Evolutionary conservation across 2,329 filamentous ascomycete genomes (phyloP).

Genomic region (Incumbomyces delicatus): DNA sequence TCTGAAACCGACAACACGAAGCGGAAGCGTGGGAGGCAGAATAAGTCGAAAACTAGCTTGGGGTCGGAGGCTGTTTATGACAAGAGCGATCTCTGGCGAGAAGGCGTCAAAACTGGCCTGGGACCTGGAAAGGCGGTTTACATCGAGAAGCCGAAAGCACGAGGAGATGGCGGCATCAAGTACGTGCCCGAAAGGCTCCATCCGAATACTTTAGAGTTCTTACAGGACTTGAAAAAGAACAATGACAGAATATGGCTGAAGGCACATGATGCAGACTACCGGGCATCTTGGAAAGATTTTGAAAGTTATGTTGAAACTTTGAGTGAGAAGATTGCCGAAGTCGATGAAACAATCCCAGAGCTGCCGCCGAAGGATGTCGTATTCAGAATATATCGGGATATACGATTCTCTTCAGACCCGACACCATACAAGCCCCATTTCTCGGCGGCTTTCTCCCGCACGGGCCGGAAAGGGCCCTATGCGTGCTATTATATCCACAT

Average conservation of each 20-base stretch:
- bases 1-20: constrained; percentile 23
- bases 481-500: constrained; percentile 83
- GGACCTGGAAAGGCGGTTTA: constrained; percentile 52
- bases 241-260: constrained; percentile 57
- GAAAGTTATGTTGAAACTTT: constrained; percentile 65
- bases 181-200: constrained; percentile 51
- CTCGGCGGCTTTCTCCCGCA: constrained; percentile 77
- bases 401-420: constrained; percentile 65
- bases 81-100: constrained; percentile 44
- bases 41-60: constrained; percentile 17
- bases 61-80: constrained; percentile 24
- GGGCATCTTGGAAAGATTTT: constrained; percentile 70
- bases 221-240: constrained; percentile 48
- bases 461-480: constrained; percentile 76
- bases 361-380: constrained; percentile 76
- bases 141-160: constrained; percentile 54
- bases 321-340: constrained; percentile 58
- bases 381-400: constrained; percentile 79
- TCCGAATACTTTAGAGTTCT: constrained; percentile 54
- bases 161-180: constrained; percentile 47
- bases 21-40: constrained; percentile 7
- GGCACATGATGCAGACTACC: constrained; percentile 70
- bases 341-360: constrained; percentile 76
- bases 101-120: constrained; percentile 45
- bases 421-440: constrained; percentile 89